phyloP scores from a whole-genome alignment of 805 yeast species.

The Diddensiella santjacobensis region DNA sequence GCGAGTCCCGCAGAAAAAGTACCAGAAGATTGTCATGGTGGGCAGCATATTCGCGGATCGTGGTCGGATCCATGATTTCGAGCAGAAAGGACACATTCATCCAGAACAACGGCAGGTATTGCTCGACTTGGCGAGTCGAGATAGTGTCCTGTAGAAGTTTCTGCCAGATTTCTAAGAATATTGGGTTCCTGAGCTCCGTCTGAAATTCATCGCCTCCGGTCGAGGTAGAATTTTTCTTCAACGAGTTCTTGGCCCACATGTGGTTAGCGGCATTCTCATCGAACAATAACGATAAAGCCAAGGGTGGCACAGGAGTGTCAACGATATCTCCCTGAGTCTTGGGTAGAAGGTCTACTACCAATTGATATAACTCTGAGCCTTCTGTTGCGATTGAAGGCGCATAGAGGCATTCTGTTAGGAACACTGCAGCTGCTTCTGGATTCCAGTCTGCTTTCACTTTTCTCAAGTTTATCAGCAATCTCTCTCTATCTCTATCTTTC shows the following conservation, averaged over 20 bases:
- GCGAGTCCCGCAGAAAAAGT: not conserved
- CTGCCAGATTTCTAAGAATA: not conserved
- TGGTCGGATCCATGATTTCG: not conserved
- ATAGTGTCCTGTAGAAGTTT: not conserved
- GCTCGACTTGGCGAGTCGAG: not conserved
- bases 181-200: not conserved
- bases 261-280: constrained; percentile 9
- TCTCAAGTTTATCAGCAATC: not conserved
- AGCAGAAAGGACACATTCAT: not conserved
- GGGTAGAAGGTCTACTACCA: not conserved
- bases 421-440: not conserved
- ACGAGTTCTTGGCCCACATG: constrained; percentile 10
- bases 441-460: not conserved
- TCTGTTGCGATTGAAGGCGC: not conserved
- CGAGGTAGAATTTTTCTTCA: not conserved
- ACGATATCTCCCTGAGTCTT: not conserved
- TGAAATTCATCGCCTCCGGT: not conserved
- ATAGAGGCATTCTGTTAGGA: not conserved
- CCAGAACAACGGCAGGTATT: not conserved
- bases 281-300: constrained; percentile 7
- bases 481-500: not conserved
- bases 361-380: not conserved
- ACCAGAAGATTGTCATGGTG: not conserved
- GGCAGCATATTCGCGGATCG: not conserved
- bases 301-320: not conserved